phyloP scores from a whole-genome alignment of 2,329 filamentous ascomycete genomes.

The Coniochaeta sp. region DNA sequence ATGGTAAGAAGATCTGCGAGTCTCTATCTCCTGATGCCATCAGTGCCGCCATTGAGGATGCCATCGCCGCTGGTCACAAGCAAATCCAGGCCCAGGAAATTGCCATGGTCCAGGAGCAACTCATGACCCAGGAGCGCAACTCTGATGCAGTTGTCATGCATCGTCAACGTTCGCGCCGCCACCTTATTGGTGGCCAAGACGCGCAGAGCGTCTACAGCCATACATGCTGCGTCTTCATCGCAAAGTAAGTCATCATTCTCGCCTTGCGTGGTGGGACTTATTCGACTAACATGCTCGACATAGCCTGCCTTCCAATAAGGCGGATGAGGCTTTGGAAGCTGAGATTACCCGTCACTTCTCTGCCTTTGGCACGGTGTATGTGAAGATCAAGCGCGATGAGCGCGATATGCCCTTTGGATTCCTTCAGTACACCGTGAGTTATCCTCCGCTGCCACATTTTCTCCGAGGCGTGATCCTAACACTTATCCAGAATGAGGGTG shows the following conservation, averaged over 20 bases:
- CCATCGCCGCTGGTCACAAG: too few species aligned
- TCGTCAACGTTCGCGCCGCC: neutral
- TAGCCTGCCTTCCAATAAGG: constrained; percentile 31
- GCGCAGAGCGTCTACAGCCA: constrained; percentile 46
- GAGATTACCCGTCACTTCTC: constrained; percentile 46
- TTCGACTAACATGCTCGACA: constrained; percentile 7
- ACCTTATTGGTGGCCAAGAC: constrained; percentile 27
- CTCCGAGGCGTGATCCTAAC: constrained; percentile 7
- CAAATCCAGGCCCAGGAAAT: too few species aligned
- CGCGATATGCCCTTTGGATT: constrained; percentile 57
- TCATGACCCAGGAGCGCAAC: neutral
- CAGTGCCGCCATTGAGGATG: too few species aligned
- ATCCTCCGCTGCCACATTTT: neutral
- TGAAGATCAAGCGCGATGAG: constrained; percentile 55
- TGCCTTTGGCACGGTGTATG: constrained; percentile 47
- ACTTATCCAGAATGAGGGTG: constrained; percentile 31
- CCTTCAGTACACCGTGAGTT: constrained; percentile 52
- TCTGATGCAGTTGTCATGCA: neutral
- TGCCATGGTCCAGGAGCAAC: too few species aligned
- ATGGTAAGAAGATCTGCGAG: too few species aligned
- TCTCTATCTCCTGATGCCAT: too few species aligned
- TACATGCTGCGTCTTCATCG: constrained; percentile 55
- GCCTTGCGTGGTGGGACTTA: neutral
- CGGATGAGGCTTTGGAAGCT: constrained; percentile 42
- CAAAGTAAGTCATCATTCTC: constrained; percentile 44